Base-by-base conservation (phyloP, 768 basidiomycete species). In the Termitomyces sp. region DNA sequence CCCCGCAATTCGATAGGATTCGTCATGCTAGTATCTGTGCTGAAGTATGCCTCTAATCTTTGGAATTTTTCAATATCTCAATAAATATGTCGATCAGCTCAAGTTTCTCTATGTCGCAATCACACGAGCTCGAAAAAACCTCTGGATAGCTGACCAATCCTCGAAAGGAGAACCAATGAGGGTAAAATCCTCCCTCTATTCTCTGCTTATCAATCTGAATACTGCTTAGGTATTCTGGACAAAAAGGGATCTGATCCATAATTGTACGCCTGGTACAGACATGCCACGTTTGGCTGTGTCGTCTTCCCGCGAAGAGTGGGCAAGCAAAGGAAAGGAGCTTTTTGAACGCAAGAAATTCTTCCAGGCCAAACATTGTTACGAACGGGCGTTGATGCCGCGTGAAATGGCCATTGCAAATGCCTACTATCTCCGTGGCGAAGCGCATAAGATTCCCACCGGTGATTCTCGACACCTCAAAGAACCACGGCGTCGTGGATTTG, bases 71-170 rank as follows among this genome's bases (percentile, higher is more conserved):
- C 14, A 22, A 24, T 7, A 16, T 37, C 33, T 22, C 18, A 34
- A 22, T 12, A 43, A 20, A 8, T 20, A 42, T 7, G 7, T 26
- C 37, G 4, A 5, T 18, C 40, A 88, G 87, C 72, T 90, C 20
- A 89, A 90, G 62, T 79, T 75, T 42, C 69, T 90, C 0, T 90
- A 90, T 56, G 88, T 90, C 3, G 88, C 86, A 0, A 79, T 88
- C 16, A 90, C 89, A 0, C 70, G 88, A 42, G 87, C 88, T 1
- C 77, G 85, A 42, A 86, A 84, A 56, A 86, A 87, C 51, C 65
- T 90, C 6, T 88, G 88, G 86, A 82, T 90, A 20, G 80, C 81
- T 1, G 89, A 90, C 66, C 76, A 73, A 34, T 88, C 87, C 0
- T 70, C 74, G 1, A 82, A 78, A 56, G 74, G 79, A 18, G 79